Base-by-base conservation (phyloP, 495 filamentous ascomycete species). In the Penicillium verhagenii region DNA sequence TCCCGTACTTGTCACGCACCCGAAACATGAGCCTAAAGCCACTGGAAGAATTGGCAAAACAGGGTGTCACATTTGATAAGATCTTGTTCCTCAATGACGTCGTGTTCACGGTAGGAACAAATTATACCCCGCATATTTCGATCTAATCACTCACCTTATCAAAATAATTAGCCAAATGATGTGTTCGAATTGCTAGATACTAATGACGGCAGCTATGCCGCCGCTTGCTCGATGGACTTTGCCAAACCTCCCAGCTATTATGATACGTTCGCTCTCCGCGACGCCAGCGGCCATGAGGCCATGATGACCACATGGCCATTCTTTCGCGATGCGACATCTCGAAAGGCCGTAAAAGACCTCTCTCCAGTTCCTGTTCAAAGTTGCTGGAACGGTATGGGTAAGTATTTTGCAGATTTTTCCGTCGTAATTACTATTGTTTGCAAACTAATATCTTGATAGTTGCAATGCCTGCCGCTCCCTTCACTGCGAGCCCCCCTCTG, bases 241-340 rank as follows among this genome's bases (percentile, higher is more conserved):
- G 71, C 77, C 9, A 79, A 80, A 26, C 83, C 87, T 1, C 85
- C 88, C 3, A 31, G 59, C 3, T 92, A 85, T 72, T 92, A 94
- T 70, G 91, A 95, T 63, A 92, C 89, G 2, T 94, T 95, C 64
- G 91, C 91, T 18, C 76, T 93, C 6, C 86, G 91, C 2, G 91
- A 95, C 64, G 70, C 73, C 7, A 57, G 73, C 3, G 91, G 90
- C 42, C 67, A 82, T 50, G 82, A 85, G 50, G 72, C 79, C 14
- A 68, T 84, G 7, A 82, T 82, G 53, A 78, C 83, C 52, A 86
- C 79, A 20, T 95, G 87, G 82, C 91, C 91, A 0, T 95, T 86
- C 71, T 96, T 96, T 61, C 75, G 79, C 25, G 79, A 86, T 3
- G 59, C 71, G 0, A 66, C 64, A 13, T 90, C 90, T 9, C 76